phyloP scores from a whole-genome alignment of 441 rosid genomes.

The Pelargonium fulgidum region DNA sequence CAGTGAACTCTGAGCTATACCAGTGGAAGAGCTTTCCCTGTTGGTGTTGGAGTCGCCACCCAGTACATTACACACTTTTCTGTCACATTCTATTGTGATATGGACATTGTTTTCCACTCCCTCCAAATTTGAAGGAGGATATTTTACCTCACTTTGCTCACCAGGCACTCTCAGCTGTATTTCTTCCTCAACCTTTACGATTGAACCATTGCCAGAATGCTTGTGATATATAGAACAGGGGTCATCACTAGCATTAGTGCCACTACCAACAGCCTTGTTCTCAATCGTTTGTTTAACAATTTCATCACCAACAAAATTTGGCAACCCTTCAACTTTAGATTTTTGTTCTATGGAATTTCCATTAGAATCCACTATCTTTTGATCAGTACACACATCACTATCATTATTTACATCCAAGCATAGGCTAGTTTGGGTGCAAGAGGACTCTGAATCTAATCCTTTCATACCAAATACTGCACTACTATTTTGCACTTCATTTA shows the following conservation, averaged over 20 bases:
- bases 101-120: conserved; percentile 36
- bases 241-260: conserved; percentile 27
- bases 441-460: conserved; percentile 61
- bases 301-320: conserved; percentile 38
- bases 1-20: conserved; percentile 32
- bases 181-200: conserved; percentile 44
- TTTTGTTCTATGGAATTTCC: conserved; percentile 31
- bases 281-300: conserved; percentile 37
- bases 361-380: conserved; percentile 37
- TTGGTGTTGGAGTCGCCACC: conserved; percentile 30
- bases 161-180: conserved; percentile 29
- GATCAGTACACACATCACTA: conserved; percentile 33
- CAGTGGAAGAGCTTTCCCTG: conserved; percentile 28
- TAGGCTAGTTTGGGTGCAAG: conserved; percentile 51
- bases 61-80: conserved; percentile 25
- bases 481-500: conserved; percentile 36
- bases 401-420: conserved; percentile 52
- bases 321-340: conserved; percentile 38
- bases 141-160: conserved; percentile 39
- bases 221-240: conserved; percentile 26
- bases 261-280: conserved; percentile 27
- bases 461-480: conserved; percentile 35
- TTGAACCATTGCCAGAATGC: conserved; percentile 30
- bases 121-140: conserved; percentile 29
- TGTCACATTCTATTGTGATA: conserved; percentile 31